A percentile compares a stretch with the other conserved stretches of the same genome.
These are phyloP conservation scores for Penicillium frequentans DNA, from an alignment of 2,329 filamentous ascomycete species.

Conservation along the genomic window DNA sequence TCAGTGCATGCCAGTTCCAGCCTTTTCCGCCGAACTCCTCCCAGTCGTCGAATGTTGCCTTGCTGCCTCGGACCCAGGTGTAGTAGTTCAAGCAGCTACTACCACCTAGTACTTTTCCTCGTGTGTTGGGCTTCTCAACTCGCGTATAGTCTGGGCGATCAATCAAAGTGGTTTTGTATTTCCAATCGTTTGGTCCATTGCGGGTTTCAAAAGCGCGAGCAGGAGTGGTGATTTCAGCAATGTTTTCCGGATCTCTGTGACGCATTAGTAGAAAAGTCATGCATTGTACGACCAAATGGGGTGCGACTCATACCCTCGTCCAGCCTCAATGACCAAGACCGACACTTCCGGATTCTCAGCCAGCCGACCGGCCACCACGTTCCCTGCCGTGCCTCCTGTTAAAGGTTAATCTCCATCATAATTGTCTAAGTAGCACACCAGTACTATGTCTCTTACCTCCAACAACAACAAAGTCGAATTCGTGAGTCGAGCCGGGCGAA, in stretches of 20 bases:
- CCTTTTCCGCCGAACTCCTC: constrained; percentile 43
- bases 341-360: constrained; percentile 49
- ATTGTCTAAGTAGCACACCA: not conserved
- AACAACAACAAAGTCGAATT: constrained; percentile 27
- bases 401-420: not conserved
- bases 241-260: constrained; percentile 45
- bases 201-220: constrained; percentile 56
- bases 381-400: constrained; percentile 47
- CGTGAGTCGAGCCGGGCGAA: not conserved
- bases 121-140: constrained; percentile 62
- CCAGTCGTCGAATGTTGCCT: constrained; percentile 56
- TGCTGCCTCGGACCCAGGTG: constrained; percentile 61
- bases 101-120: constrained; percentile 61
- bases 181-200: constrained; percentile 59
- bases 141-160: constrained; percentile 59
- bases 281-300: not conserved
- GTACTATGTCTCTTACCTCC: constrained; percentile 15
- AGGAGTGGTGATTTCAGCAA: constrained; percentile 57
- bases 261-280: not conserved
- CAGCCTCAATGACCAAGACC: constrained; percentile 31
- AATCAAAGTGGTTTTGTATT: constrained; percentile 62
- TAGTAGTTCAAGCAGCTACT: constrained; percentile 61
- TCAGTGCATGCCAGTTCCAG: constrained; percentile 57
- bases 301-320: not conserved
- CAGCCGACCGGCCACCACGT: constrained; percentile 50